phyloP scores from a whole-genome alignment of 192 early-diverging fungal genomes.

The Paraglomus occultum region DNA sequence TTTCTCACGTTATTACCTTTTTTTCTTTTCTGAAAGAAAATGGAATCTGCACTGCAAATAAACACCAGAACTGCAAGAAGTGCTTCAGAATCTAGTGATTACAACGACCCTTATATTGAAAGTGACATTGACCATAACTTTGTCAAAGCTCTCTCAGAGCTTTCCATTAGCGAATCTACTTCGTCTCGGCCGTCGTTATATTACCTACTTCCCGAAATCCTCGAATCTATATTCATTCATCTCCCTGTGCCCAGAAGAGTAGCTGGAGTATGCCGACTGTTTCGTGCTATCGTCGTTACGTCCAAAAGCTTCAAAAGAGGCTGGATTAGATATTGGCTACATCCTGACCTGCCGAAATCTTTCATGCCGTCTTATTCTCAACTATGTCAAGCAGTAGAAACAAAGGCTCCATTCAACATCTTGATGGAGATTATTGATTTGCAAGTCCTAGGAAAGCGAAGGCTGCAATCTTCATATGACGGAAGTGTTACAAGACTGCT shows the following conservation, averaged over 20 bases:
- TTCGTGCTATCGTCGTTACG: constrained; percentile 7
- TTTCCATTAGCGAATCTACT: too few species aligned
- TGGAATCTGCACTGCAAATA: too few species aligned
- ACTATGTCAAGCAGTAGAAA: constrained; percentile 18
- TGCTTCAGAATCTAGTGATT: too few species aligned
- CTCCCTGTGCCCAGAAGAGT: not conserved
- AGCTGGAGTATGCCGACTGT: constrained; percentile 11
- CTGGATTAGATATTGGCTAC: constrained; percentile 26
- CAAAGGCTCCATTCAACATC: constrained; percentile 26
- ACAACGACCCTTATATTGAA: too few species aligned
- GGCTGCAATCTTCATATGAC: constrained; percentile 4
- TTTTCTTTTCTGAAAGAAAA: too few species aligned
- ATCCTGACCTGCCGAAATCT: constrained; percentile 26
- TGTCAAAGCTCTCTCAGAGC: too few species aligned
- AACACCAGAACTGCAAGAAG: too few species aligned
- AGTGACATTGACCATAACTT: too few species aligned
- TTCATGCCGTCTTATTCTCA: constrained; percentile 28
- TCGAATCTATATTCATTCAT: constrained; percentile 26
- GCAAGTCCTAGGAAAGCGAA: constrained; percentile 4
- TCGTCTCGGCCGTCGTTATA: too few species aligned
- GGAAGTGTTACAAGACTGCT: constrained; percentile 15
- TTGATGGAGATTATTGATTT: constrained; percentile 25
- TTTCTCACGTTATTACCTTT: too few species aligned
- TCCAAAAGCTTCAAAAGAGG: constrained; percentile 26
- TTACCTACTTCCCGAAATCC: constrained; percentile 7